Evolutionary conservation across 1,284 basidiomycete genomes (phyloP).

Genomic region (Trichosporon sp.): DNA sequence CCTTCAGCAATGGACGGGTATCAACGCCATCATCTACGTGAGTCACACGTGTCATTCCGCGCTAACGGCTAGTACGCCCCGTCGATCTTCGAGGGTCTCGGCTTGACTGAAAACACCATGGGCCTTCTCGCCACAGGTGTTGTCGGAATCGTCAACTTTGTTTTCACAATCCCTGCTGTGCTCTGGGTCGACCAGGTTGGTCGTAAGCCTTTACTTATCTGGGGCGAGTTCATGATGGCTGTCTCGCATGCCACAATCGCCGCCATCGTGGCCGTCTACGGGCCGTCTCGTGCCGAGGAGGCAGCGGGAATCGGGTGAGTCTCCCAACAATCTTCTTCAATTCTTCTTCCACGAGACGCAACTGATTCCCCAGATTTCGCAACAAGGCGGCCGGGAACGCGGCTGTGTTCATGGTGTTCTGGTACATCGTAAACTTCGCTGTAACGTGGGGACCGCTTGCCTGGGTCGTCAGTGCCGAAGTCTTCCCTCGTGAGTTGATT

Average conservation of each 20-base stretch:
- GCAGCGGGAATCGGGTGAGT: neutral
- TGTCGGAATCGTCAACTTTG: conserved; percentile 68
- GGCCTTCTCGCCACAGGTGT: conserved; percentile 76
- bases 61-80: conserved; percentile 11
- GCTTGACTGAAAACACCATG: conserved; percentile 58
- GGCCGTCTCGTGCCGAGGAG: neutral
- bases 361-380: neutral
- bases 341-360: neutral
- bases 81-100: conserved; percentile 31
- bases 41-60: conserved; percentile 18
- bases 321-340: neutral
- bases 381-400: conserved; percentile 2
- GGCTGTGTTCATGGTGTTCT: conserved; percentile 37
- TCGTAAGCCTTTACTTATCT: conserved; percentile 50
- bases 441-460: conserved; percentile 55
- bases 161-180: conserved; percentile 54
- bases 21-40: conserved; percentile 42
- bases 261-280: conserved; percentile 42
- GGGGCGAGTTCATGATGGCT: conserved; percentile 52
- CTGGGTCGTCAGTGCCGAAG: conserved; percentile 55
- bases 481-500: conserved; percentile 42
- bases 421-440: conserved; percentile 53
- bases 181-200: conserved; percentile 54
- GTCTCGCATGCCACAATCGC: conserved; percentile 52
- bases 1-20: conserved; percentile 56